These are phyloP conservation scores for Conticribra weissflogii DNA, from an alignment of 108 stramenopile species.

Conservation along the genomic window DNA sequence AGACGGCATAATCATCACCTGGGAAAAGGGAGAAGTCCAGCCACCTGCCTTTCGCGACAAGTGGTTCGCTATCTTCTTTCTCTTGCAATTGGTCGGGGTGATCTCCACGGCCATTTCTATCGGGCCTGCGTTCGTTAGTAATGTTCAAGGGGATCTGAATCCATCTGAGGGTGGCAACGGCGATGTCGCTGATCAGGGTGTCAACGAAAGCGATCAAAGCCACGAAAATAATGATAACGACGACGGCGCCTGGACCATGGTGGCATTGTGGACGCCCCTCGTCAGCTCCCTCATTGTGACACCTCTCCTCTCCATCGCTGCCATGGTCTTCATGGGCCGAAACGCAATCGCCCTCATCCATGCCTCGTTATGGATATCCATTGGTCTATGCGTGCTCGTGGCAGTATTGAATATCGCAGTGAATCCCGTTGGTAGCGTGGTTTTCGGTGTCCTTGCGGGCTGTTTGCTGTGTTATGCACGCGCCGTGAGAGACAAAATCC, in stretches of 20 bases:
- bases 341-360: constrained; percentile 31
- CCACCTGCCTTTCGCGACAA: constrained; percentile 50
- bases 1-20: constrained; percentile 29
- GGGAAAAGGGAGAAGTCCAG: constrained; percentile 46
- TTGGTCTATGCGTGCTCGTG: constrained; percentile 12
- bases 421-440: constrained; percentile 14
- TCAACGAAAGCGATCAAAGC: no score
- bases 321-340: constrained; percentile 5
- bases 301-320: constrained; percentile 9
- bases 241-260: no score
- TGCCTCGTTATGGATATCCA: constrained; percentile 25
- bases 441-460: constrained; percentile 20
- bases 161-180: neutral
- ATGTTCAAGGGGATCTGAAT: neutral
- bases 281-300: no score
- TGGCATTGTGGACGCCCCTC: no score
- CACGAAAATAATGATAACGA: no score
- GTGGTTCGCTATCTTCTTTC: constrained; percentile 60
- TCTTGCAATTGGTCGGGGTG: constrained; percentile 39
- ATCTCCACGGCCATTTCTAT: constrained; percentile 17
- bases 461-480: constrained; percentile 36
- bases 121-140: neutral
- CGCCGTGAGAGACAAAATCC: constrained; percentile 63
- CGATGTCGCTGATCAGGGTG: neutral
- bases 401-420: constrained; percentile 5